Evolutionary conservation across 202 grass and related monocot species (phyloP), one percentile per base, ranked within the genome.

Genomic region (Cymbopogon flexuosus): DNA sequence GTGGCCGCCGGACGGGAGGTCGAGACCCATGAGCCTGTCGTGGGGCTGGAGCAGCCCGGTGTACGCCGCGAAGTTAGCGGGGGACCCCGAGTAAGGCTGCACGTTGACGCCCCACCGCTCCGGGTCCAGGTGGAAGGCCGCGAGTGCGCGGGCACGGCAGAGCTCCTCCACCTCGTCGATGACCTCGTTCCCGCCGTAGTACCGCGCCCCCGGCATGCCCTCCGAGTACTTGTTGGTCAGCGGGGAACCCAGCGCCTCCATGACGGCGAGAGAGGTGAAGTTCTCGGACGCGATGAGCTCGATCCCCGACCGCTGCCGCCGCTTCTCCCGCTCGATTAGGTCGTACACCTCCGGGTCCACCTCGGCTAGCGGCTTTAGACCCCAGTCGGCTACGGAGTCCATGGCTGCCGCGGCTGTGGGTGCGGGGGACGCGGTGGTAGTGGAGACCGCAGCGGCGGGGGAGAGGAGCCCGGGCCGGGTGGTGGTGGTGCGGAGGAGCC

Each of bases 141-240:
- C 85, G 76, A 99, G 92, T 27, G 96, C 96, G 56, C 96, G 90
- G 70, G 80, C 39, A 19, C 87, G 85, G 91, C 96, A 99, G 77
- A 93, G 87, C 16, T 91, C 84, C 84, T 98, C 96, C 49, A 98
- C 84, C 62, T 91, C 87, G 85, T 98, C 96, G 56, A 99, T 95
- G 74, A 93, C 87, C 49, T 99, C 90, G 79, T 99, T 99, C 1
- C 96, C 96, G 36, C 96, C 96, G 72, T 99, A 96, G 84, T 99
- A 99, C 66, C 96, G 86, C 43, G 83, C 84, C 0, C 92, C 96
- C 0, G 96, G 96, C 90, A 96, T 96, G 23, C 96, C 96, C 80
- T 99, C 96, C 36, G 96, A 99, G 61, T 99, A 99, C 92, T 99
- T 99, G 86, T 99, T 99, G 19, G 96, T 99, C 77, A 99, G 89